These are phyloP conservation scores for Voacanga thouarsii DNA, from an alignment of 257 asterid species.

Conservation along the genomic window DNA sequence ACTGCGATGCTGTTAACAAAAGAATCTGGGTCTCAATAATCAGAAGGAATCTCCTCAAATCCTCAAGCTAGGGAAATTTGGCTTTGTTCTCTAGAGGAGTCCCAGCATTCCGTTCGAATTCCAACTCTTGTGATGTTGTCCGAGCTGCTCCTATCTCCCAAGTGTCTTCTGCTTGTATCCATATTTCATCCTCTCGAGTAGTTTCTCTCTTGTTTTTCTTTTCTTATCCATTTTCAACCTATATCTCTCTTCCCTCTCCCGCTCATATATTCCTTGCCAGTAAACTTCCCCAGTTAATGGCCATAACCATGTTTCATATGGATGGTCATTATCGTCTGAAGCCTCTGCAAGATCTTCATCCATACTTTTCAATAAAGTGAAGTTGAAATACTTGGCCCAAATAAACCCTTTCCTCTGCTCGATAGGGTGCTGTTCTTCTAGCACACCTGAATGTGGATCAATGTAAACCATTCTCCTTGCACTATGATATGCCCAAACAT, in stretches of 20 bases:
- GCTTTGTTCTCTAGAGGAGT: neutral
- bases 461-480: slow-evolving; percentile 80
- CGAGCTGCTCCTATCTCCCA: slow-evolving; percentile 42
- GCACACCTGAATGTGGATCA: slow-evolving; percentile 65
- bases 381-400: slow-evolving; percentile 82
- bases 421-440: slow-evolving; percentile 74
- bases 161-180: slow-evolving; percentile 85
- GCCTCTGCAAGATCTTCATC: slow-evolving; percentile 98
- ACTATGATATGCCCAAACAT: slow-evolving; percentile 97
- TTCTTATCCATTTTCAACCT: slow-evolving; percentile 94
- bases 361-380: slow-evolving; percentile 67
- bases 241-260: slow-evolving; percentile 89
- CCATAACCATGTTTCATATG: slow-evolving; percentile 87
- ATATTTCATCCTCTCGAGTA: slow-evolving; percentile 64
- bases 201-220: slow-evolving; percentile 73
- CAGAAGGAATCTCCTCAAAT: neutral
- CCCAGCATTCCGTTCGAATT: neutral
- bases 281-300: slow-evolving; percentile 91
- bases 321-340: slow-evolving; percentile 82
- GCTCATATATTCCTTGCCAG: slow-evolving; percentile 93
- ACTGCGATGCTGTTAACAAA: slow-evolving; percentile 24
- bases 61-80: neutral
- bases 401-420: slow-evolving; percentile 70
- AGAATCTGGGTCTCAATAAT: slow-evolving; percentile 14
- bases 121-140: neutral